Evolutionary conservation across 768 basidiomycete genomes (phyloP), one percentile per base, ranked within the genome.

Genomic region (Phanerodontia chrysosporium): DNA sequence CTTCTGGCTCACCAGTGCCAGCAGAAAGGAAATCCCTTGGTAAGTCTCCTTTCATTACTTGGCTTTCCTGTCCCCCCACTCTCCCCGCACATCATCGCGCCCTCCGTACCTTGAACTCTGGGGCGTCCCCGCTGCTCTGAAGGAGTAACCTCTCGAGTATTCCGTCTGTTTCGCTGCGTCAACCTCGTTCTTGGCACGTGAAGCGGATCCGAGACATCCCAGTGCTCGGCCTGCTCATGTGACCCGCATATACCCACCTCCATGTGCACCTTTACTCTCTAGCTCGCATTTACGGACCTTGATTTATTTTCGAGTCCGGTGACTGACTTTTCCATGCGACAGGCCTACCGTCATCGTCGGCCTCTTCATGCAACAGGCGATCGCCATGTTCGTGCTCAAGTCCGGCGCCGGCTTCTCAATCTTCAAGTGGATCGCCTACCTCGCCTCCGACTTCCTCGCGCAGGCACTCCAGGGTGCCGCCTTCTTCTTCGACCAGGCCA

Each of bases 271-370:
- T n/a, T n/a, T n/a, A n/a, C n/a, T n/a, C n/a, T n/a, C n/a, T n/a
- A n/a, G n/a, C n/a, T n/a, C n/a, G n/a, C n/a, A n/a, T n/a, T 48
- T 48, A 8, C 24, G 27, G 24, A 6, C 13, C 21, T 12, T 48
- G 24, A 24, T n/a, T n/a, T n/a, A n/a, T n/a, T n/a, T n/a, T n/a
- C n/a, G n/a, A n/a, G n/a, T n/a, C n/a, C n/a, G n/a, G n/a, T 48
- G 21, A 24, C 24, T 6, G 46, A 48, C 18, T 5, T 18, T 24
- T 13, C 14, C 18, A n/a, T n/a, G n/a, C n/a, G 7, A 1, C 45
- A 89, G 88, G 90, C 87, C 84, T 13, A 93, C 92, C n/a, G 83
- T 94, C 65, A 85, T 95, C 58, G 86, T 92, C 49, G 94, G 94
- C 21, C 76, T 95, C 21, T 86, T 94, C 73, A 65, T 88, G 45